Evolutionary conservation across 441 rosid species (phyloP), one percentile per base, ranked within the genome.

Genomic region (Daphne laureola): DNA sequence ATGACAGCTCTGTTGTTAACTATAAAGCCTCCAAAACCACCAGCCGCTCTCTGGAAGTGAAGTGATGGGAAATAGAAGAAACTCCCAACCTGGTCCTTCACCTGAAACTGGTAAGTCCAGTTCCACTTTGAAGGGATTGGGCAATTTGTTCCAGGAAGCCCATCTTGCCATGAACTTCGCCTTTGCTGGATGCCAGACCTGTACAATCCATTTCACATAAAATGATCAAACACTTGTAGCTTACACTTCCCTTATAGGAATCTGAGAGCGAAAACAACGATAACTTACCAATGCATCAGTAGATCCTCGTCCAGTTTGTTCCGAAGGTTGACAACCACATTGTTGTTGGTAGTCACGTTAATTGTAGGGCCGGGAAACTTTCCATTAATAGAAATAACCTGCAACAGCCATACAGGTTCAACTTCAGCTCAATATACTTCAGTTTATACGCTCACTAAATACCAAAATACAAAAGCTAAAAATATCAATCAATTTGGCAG

Each of bases 131-230:
- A 75, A 46, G 95, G 96, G 50, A 92, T 89, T 17, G 98, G 98
- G 68, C 97, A 92, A 58, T 84, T 92, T 3, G 97, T 93, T 50
- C 98, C 98, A 47, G 58, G 73, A 45, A 93, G 68, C 62, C 97
- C 98, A 69, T 93, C 99, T 80, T 87, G 99, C 99, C 99, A 93
- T 5, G 97, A 93, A 47, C 79, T 72, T 57, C 89, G 81, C 67
- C 98, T 79, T 61, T 84, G 87, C 57, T 89, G 88, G 71, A 92
- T 64, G 58, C 98, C 98, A 63, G 85, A 67, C 98, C 98, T 92
- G 68, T 53, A 11, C 53, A 2, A 69, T 8, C 57, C 59, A 64
- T 18, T 43, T 46, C 17, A 50, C 52, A 46, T 17, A 43, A 67
- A 1, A 12, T 23, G 18, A 15, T 45, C 44, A 50, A 51, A 23